Conservation (phyloP, 352 stramenopile genomes). For the Halophytophthora polymorphica region DNA sequence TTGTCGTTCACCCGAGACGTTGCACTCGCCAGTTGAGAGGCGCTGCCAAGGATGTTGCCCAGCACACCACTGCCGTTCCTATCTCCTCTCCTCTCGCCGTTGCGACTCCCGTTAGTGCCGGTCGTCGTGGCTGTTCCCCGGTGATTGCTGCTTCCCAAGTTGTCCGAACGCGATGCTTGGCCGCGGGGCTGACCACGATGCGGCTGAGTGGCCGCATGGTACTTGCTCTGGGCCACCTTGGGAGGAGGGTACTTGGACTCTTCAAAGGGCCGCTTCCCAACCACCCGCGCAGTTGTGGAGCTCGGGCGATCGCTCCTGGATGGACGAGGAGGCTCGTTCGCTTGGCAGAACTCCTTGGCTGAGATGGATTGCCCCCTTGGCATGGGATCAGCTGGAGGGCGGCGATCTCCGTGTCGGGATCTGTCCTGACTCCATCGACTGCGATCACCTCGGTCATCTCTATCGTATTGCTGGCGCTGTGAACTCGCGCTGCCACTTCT, state of each 20-base stretch:
- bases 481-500: conserved; percentile 6
- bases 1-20: conserved; percentile 67
- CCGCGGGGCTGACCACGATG: conserved; percentile 11
- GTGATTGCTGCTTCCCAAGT: conserved; percentile 21
- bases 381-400: conserved; percentile 1
- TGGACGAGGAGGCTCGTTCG: conserved; percentile 32
- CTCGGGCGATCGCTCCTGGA: conserved; percentile 12
- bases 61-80: conserved; percentile 41
- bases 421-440: not conserved
- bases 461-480: conserved; percentile 4
- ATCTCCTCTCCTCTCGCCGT: conserved; percentile 6
- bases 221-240: conserved; percentile 1
- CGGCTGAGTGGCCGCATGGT: conserved; percentile 2
- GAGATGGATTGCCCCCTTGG: conserved; percentile 34
- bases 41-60: conserved; percentile 63
- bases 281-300: conserved; percentile 11
- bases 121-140: conserved; percentile 13
- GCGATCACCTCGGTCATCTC: conserved; percentile 10
- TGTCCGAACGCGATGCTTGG: conserved; percentile 5
- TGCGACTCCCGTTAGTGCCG: conserved; percentile 7
- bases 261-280: conserved; percentile 18
- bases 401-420: conserved; percentile 10
- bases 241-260: conserved; percentile 15
- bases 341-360: conserved; percentile 53
- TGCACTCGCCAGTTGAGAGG: conserved; percentile 55